Evolutionary conservation across 805 yeast species (phyloP), one percentile per base, ranked within the genome.

Genomic region (Zygosaccharomyces pseudorouxii): DNA sequence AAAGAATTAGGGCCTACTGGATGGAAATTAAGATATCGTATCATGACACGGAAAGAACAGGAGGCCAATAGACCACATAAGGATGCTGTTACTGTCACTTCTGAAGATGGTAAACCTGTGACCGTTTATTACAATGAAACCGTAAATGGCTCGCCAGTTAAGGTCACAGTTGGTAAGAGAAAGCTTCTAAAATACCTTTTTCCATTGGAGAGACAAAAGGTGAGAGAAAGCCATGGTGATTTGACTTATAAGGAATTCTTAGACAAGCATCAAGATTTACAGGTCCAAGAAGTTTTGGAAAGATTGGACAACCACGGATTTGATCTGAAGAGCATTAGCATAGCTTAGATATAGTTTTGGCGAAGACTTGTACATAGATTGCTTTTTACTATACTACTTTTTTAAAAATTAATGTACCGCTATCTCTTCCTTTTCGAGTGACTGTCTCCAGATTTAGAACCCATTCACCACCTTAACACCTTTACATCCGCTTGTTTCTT

Each of bases 1-100:
- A 93, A 93, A 72, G 96, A 93, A 65, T 72, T 93, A 62, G 99
- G 99, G 0, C 84, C 90, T 47, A 74, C 79, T 49, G 99, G 98
- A 29, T 93, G 98, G 98, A 79, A 79, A 58, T 74, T 93, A 56
- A 84, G 92, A 62, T 90, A 84, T 66, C 78, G 81, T 48, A 81
- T 93, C 12, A 66, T 92, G 60, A 69, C 68, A 58, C 65, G 67
- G 50, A 62, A 68, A 59, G 70, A 70, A 57, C 74, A 45, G 9
- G 42, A 36, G 45, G 71, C 69, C 48, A 69, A 69, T 52, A 72
- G 74, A 50, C 67, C 69, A 47, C 73, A 72, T 48, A 65, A 63
- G 51, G 64, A 65, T 38, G 60, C 68, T 3, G 70, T 65, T 46
- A 56, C 65, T 18, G 68, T 72, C 29, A 58, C 65, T 19, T 51